These are phyloP conservation scores for Diophrys sp. DNA, from an alignment of 73 alveolate species.

Conservation along the genomic window DNA sequence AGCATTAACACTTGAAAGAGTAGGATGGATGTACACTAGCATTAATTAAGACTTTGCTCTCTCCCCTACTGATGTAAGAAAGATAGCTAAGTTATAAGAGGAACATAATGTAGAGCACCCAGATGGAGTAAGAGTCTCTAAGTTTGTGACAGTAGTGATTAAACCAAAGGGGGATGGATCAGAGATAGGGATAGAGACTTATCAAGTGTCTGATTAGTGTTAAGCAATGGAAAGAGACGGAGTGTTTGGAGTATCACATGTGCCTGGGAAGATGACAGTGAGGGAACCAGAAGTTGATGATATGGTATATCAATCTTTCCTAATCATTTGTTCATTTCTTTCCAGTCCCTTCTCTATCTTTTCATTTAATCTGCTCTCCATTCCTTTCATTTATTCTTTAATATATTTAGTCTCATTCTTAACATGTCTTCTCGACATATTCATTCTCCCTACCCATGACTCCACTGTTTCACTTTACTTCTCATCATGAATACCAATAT, in stretches of 20 bases:
- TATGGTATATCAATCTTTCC: too few relatives aligned
- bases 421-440: too few relatives aligned
- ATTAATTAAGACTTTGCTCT: slow-evolving; percentile 89
- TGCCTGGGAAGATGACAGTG: slow-evolving; percentile 81
- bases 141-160: slow-evolving; percentile 77
- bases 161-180: slow-evolving; percentile 72
- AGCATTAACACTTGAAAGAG: slow-evolving; percentile 86
- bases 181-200: slow-evolving; percentile 89
- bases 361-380: too few relatives aligned
- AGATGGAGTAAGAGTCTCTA: slow-evolving; percentile 89
- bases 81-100: slow-evolving; percentile 88
- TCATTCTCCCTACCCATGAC: too few relatives aligned
- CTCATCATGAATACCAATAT: too few relatives aligned
- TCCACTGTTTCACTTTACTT: too few relatives aligned
- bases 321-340: too few relatives aligned
- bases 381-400: too few relatives aligned
- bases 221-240: slow-evolving; percentile 91
- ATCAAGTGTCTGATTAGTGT: slow-evolving; percentile 96
- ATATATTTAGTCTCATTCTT: too few relatives aligned
- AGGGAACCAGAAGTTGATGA: slow-evolving; percentile 71
- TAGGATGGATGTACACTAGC: slow-evolving; percentile 97
- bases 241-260: slow-evolving; percentile 79
- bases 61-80: slow-evolving; percentile 87
- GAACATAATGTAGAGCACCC: slow-evolving; percentile 88
- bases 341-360: too few relatives aligned